phyloP scores from a whole-genome alignment of 2,329 filamentous ascomycete genomes.

The Coniochaeta pulveracea region DNA sequence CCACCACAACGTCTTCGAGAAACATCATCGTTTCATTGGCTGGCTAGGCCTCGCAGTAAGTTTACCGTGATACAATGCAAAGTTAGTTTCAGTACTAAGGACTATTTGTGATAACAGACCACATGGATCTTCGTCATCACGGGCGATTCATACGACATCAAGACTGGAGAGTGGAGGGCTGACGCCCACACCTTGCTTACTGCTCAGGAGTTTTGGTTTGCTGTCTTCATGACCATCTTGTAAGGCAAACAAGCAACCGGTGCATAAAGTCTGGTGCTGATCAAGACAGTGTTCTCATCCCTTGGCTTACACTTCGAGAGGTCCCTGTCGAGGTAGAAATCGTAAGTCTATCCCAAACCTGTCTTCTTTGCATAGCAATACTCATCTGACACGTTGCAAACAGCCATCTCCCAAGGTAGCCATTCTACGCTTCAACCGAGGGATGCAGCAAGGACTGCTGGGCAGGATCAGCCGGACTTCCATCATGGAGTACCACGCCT shows the following conservation, averaged over 20 bases:
- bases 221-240: conserved; percentile 28
- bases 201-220: conserved; percentile 27
- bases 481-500: conserved; percentile 30
- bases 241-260: too few relatives aligned
- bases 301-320: conserved; percentile 26
- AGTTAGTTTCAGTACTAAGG: not conserved
- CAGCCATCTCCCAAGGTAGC: conserved; percentile 28
- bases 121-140: conserved; percentile 26
- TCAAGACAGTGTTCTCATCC: conserved; percentile 22
- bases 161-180: conserved; percentile 19
- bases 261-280: too few relatives aligned
- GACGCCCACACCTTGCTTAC: conserved; percentile 22
- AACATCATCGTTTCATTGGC: conserved; percentile 28
- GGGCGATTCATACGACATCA: conserved; percentile 26
- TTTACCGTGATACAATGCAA: conserved; percentile 1
- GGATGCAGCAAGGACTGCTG: conserved; percentile 29
- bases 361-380: not conserved
- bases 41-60: conserved; percentile 26
- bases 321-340: conserved; percentile 27
- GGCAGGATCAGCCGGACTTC: conserved; percentile 28
- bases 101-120: conserved; percentile 12
- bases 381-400: conserved; percentile 10
- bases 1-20: conserved; percentile 28
- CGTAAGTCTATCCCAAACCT: conserved; percentile 13
- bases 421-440: conserved; percentile 24